A percentile compares a stretch with the other conserved stretches of the same genome.
These are phyloP conservation scores for Digitaria exilis DNA, from an alignment of 202 grass and related monocot genomes.

Conservation along the genomic window DNA sequence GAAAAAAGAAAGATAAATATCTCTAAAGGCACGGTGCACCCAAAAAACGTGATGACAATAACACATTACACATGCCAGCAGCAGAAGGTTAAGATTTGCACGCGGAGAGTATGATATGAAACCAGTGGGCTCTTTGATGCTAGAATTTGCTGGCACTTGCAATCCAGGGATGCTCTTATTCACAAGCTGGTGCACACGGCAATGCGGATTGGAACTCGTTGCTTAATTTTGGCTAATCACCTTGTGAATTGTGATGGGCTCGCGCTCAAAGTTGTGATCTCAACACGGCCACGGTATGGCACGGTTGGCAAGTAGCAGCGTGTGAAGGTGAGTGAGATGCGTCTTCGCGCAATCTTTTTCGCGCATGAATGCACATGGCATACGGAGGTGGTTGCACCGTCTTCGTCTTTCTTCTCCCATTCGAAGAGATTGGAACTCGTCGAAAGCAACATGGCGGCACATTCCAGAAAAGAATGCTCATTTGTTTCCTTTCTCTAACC, in stretches of 20 bases:
- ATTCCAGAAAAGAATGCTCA: neutral
- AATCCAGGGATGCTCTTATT: neutral
- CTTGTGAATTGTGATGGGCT: neutral
- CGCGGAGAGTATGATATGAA: neutral
- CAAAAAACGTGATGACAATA: slow-evolving; percentile 1
- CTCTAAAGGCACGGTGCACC: neutral
- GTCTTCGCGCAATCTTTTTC: neutral
- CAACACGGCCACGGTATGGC: neutral
- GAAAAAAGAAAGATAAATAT: neutral
- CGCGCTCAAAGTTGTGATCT: neutral
- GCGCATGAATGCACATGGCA: too few relatives aligned
- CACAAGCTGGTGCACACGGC: neutral
- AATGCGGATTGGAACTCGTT: neutral
- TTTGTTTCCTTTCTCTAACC: neutral
- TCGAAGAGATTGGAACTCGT: neutral
- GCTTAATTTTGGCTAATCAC: neutral
- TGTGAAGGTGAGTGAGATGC: neutral
- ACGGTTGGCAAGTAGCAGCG: neutral
- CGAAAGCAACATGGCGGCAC: neutral
- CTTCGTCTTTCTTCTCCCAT: neutral
- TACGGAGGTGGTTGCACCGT: neutral
- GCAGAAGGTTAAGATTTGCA: neutral
- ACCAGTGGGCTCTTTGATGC: neutral
- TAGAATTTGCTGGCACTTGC: neutral
- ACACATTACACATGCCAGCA: neutral